phyloP scores from a whole-genome alignment of 768 basidiomycete genomes.

The Leucocoprinus birnbaumii region DNA sequence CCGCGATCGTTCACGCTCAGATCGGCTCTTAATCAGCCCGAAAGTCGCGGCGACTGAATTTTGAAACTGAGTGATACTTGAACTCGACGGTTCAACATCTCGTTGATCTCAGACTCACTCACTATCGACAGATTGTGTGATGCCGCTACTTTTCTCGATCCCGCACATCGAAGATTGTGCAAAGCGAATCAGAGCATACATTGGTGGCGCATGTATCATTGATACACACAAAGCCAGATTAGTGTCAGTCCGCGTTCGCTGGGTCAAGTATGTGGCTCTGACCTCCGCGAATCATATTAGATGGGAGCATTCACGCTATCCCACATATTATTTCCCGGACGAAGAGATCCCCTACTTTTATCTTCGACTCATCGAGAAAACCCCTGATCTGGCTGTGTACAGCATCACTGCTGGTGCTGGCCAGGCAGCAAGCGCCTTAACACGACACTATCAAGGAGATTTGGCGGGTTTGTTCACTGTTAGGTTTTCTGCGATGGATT shows the following conservation, averaged over 20 bases:
- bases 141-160: conserved; percentile 13
- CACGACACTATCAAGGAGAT: conserved; percentile 16
- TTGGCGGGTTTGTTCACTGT: conserved; percentile 48
- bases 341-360: conserved; percentile 43
- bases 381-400: too few species aligned
- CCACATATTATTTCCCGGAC: conserved; percentile 49
- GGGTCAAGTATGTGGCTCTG: too few species aligned
- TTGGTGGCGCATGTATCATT: conserved; percentile 47
- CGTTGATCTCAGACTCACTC: too few species aligned
- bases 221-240: conserved; percentile 57
- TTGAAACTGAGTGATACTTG: too few species aligned
- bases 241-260: conserved; percentile 56
- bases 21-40: too few species aligned
- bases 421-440: too few species aligned
- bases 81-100: too few species aligned
- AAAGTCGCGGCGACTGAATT: too few species aligned
- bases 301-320: conserved; percentile 55
- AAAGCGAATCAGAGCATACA: conserved; percentile 54
- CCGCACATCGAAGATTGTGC: conserved; percentile 45
- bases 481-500: conserved; percentile 47
- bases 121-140: too few species aligned
- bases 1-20: too few species aligned
- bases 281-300: conserved; percentile 16
- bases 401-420: too few species aligned
- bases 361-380: conserved; percentile 25